Conservation (phyloP, 495 filamentous ascomycete species). For the Bathelium albidoporum region DNA sequence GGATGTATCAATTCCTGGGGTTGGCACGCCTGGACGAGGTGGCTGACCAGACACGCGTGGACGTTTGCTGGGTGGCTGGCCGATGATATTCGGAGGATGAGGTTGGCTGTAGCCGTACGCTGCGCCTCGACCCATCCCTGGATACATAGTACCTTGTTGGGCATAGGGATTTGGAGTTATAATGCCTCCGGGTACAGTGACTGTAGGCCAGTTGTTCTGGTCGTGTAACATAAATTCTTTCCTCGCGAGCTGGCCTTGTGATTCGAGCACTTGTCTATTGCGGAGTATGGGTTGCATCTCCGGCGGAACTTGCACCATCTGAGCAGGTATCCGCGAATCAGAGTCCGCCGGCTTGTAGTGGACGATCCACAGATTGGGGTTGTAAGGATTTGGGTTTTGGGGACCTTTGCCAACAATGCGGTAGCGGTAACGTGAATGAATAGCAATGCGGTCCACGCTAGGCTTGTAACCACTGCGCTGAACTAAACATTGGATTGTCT, state of each 20-base stretch:
- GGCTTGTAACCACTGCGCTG: conserved; percentile 67
- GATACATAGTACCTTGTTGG: conserved; percentile 14
- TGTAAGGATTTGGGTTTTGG: conserved; percentile 51
- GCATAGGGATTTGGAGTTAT: conserved; percentile 18
- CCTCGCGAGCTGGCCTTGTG: conserved; percentile 67
- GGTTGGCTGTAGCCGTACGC: background rate
- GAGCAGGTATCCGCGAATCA: conserved; percentile 56
- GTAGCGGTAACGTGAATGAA: conserved; percentile 71
- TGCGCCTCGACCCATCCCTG: background rate
- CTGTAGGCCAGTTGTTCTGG: conserved; percentile 75
- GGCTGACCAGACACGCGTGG: background rate
- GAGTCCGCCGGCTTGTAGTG: conserved; percentile 74
- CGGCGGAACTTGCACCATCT: conserved; percentile 48
- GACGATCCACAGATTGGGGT: conserved; percentile 84
- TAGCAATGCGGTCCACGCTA: conserved; percentile 55
- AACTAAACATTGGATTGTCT: conserved; percentile 73
- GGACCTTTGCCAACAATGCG: conserved; percentile 60
- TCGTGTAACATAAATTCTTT: conserved; percentile 94
- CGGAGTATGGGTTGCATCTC: conserved; percentile 51
- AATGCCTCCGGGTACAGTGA: conserved; percentile 51
- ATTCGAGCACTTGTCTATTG: conserved; percentile 59
- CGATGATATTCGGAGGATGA: conserved; percentile 1
- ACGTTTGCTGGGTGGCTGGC: background rate
- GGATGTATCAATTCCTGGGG: conserved; percentile 35
- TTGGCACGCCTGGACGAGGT: background rate